Evolutionary conservation across 169 alveolate genomes (phyloP).

Genomic region (Eimeria praecox): DNA sequence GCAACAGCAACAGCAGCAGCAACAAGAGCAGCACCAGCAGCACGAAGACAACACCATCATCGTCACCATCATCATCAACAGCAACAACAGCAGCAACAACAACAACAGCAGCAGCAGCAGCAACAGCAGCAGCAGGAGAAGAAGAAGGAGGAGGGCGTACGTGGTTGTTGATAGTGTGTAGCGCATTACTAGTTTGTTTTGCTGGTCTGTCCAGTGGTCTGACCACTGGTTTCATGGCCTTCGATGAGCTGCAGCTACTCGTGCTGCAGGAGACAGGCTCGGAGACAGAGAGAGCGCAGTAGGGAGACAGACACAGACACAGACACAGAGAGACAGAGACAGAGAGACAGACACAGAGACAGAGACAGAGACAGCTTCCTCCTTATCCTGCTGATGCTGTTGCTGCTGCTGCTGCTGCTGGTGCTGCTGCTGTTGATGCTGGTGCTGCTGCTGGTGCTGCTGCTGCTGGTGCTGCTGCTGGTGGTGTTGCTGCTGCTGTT

Average conservation of each 20-base stretch:
- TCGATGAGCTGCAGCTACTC: conserved; percentile 93
- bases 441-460: no score
- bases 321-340: no score
- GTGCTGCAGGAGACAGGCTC: conserved; percentile 91
- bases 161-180: conserved; percentile 33
- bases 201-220: conserved; percentile 95
- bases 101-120: conserved; percentile 1
- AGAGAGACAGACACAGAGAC: no score
- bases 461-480: no score
- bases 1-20: not conserved
- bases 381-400: no score
- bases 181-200: conserved; percentile 36
- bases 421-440: no score
- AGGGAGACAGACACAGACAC: conserved; percentile 20
- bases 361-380: not conserved
- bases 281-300: conserved; percentile 87
- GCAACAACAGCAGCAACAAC: conserved; percentile 1
- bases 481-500: no score
- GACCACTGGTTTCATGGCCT: conserved; percentile 95
- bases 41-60: no score
- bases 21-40: no score
- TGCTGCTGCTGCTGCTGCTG: not conserved
- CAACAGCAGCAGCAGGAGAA: conserved; percentile 2
- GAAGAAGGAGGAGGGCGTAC: not conserved
- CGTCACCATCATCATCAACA: not conserved